Percentiles rank a stretch among this genome's conserved stretches.
phyloP scores from a whole-genome alignment of 1,139 yeast species.

The Wickerhamiella infanticola region DNA sequence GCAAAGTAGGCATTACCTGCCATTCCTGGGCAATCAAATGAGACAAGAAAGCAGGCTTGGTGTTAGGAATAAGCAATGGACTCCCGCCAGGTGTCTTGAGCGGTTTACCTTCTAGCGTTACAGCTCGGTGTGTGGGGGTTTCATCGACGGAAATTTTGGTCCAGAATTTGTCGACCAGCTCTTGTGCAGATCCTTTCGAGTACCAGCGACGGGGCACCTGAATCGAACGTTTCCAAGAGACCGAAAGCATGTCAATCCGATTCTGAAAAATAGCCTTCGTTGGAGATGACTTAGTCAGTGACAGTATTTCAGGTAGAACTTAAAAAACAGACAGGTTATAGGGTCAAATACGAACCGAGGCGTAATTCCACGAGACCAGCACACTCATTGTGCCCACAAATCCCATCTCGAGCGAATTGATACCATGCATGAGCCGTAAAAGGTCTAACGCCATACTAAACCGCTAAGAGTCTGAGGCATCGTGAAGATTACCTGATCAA shows the following conservation, averaged over 20 bases:
- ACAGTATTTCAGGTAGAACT: too few relatives aligned
- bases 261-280: too few relatives aligned
- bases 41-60: conserved; percentile 45
- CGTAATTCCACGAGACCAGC: too few relatives aligned
- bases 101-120: conserved; percentile 60
- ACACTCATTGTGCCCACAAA: too few relatives aligned
- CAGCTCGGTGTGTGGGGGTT: conserved; percentile 24
- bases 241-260: neutral
- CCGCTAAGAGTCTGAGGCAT: conserved; percentile 39
- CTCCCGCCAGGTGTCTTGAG: conserved; percentile 77
- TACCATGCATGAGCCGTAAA: too few relatives aligned
- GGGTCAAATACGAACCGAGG: too few relatives aligned
- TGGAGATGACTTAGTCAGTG: too few relatives aligned
- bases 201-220: neutral
- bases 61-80: conserved; percentile 45
- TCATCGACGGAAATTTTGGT: conserved; percentile 44
- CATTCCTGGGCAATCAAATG: conserved; percentile 75
- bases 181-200: neutral
- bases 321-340: too few relatives aligned
- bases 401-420: too few relatives aligned
- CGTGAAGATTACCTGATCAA: conserved; percentile 14
- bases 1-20: conserved; percentile 55
- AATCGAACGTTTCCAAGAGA: neutral
- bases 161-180: conserved; percentile 57
- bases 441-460: too few relatives aligned